A percentile compares a stretch with the other conserved stretches of the same genome.
Evolutionary conservation across 2,329 filamentous ascomycete species (phyloP).

Genomic region (Macrophomina tecta): DNA sequence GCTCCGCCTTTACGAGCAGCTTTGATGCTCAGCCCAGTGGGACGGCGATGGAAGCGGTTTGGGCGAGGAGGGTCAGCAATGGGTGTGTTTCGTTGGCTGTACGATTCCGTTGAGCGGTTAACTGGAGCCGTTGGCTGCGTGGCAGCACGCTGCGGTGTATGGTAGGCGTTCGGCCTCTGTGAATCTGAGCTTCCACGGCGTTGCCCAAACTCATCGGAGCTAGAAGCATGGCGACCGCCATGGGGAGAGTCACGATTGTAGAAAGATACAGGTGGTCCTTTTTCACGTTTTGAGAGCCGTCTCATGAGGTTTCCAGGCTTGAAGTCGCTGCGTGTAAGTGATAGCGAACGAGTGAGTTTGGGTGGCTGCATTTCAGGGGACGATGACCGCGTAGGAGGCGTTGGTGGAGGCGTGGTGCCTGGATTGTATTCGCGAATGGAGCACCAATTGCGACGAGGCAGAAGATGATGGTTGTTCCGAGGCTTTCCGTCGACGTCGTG

Average conservation of each 20-base stretch:
- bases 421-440: slow-evolving; percentile 85
- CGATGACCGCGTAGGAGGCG: slow-evolving; percentile 54
- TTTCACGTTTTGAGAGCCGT: slow-evolving; percentile 41
- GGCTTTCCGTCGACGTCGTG: slow-evolving; percentile 88
- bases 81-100: slow-evolving; percentile 21
- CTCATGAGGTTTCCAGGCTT: slow-evolving; percentile 50
- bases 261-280: slow-evolving; percentile 44
- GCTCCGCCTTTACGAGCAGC: slow-evolving; percentile 42
- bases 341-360: slow-evolving; percentile 39
- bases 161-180: slow-evolving; percentile 7
- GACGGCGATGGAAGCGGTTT: slow-evolving; percentile 51
- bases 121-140: slow-evolving; percentile 26
- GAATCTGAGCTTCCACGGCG: slow-evolving; percentile 13
- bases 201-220: slow-evolving; percentile 11
- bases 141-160: slow-evolving; percentile 37
- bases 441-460: slow-evolving; percentile 95
- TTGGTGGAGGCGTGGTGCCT: slow-evolving; percentile 73
- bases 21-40: slow-evolving; percentile 50
- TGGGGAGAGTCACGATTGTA: slow-evolving; percentile 35
- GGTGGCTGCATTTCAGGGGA: slow-evolving; percentile 36
- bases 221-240: slow-evolving; percentile 15
- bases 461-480: slow-evolving; percentile 86
- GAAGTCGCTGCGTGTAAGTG: slow-evolving; percentile 36
- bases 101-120: slow-evolving; percentile 11
- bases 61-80: slow-evolving; percentile 36